Base-by-base conservation (phyloP, 1,284 basidiomycete genomes). In the Hymenochaete sp. region DNA sequence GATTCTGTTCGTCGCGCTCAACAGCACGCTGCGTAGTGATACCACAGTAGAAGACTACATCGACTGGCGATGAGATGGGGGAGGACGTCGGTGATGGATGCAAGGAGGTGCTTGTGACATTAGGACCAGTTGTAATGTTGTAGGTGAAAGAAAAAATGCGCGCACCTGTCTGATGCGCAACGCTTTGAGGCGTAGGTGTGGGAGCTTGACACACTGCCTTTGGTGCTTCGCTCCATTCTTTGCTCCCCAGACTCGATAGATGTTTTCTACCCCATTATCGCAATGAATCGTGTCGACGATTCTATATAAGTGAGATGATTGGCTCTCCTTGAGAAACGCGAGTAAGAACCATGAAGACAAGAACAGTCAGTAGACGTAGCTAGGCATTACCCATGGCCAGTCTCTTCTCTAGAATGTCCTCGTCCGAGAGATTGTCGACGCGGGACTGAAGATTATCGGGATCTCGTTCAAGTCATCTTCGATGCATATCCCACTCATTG, bases 1-100 rank as follows among this genome's bases (percentile, higher is more conserved):
- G 80, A 60, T 93, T 93, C 49, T 88, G 73, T 2, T 83, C 72
- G 59, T 98, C 95, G 38, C 95, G 89, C 65, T 96, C 89, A 50
- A 97, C 93, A 16, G 93, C 93, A 37, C 93, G 89, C 62, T 97
- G 93, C 95, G 98, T 98, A 41, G 95, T 98, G 59, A 98, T 95
- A 62, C 95, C 95, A 65, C 96, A 91, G 67, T 97, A 98, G 77
- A 98, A 98, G 35, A 98, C 95, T 59, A 98, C 90, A 57, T 98
- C 93, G 56, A 95, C 91, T 42, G 98, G 80, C n/a, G 91, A 81
- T 25, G 93, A 90, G 60, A 98, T 92, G 36, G 91, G n/a, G 85
- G 38, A 98, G 79, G 38, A 97, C 90, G 62, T 93, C 92, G 36
- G 95, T 93, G 54, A 98, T 93, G 11, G 93, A 93, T 1, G 96